phyloP scores from a whole-genome alignment of 2,329 filamentous ascomycete genomes.

The Furcasterigmium furcatum region DNA sequence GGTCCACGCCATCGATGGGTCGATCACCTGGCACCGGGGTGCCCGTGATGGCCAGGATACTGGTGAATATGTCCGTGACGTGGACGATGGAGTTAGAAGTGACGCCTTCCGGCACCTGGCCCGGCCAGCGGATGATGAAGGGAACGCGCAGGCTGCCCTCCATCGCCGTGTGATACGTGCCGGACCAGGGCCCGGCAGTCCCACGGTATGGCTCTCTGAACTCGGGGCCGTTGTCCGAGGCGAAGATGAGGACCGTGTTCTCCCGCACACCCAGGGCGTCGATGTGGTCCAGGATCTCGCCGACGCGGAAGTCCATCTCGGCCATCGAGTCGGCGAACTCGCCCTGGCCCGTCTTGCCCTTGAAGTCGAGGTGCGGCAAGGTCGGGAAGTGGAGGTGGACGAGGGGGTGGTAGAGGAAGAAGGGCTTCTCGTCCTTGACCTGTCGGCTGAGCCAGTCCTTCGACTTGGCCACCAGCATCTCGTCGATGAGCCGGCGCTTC shows the following conservation, averaged over 20 bases:
- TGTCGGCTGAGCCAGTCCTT: constrained; percentile 25
- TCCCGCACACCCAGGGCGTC: constrained; percentile 21
- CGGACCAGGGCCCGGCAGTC: constrained; percentile 28
- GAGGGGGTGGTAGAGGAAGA: constrained; percentile 28
- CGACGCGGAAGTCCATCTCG: constrained; percentile 27
- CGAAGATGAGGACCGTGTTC: constrained; percentile 29
- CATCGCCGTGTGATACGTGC: constrained; percentile 31
- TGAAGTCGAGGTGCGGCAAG: constrained; percentile 23
- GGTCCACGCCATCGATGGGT: constrained; percentile 25
- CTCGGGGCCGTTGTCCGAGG: constrained; percentile 30
- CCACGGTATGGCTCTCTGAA: constrained; percentile 25
- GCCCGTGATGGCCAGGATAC: constrained; percentile 20
- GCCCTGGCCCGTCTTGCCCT: constrained; percentile 20
- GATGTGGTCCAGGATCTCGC: constrained; percentile 25
- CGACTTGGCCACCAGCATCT: constrained; percentile 24
- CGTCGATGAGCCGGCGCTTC: constrained; percentile 22
- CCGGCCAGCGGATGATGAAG: constrained; percentile 29
- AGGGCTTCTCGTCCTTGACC: constrained; percentile 16
- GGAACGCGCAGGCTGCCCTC: constrained; percentile 29
- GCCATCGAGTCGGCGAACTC: constrained; percentile 28
- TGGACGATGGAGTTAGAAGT: constrained; percentile 27
- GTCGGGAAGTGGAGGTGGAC: constrained; percentile 29
- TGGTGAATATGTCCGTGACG: constrained; percentile 27
- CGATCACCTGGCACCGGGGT: constrained; percentile 17
- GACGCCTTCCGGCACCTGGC: constrained; percentile 17